Evolutionary conservation across 495 filamentous ascomycete genomes (phyloP).

Genomic region (Penicillium steckii): DNA sequence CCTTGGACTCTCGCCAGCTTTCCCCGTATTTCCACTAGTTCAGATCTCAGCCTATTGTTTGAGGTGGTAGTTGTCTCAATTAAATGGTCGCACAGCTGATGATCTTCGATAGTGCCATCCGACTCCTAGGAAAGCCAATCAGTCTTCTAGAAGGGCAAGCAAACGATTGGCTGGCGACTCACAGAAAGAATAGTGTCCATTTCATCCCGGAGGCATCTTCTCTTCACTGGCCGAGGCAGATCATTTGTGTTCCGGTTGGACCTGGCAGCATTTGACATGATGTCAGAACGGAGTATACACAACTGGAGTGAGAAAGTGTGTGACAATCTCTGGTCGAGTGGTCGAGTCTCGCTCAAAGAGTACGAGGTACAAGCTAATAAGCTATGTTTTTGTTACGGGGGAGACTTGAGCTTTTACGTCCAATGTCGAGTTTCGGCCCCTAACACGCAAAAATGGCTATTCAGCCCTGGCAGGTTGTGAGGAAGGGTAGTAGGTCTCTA

Average conservation of each 20-base stretch:
- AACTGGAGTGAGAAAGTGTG: neutral
- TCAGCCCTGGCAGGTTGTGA: neutral
- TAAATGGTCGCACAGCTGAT: conserved; percentile 1
- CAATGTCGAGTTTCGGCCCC: neutral
- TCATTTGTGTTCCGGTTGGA: neutral
- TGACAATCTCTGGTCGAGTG: neutral
- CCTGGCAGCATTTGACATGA: neutral
- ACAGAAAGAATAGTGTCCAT: neutral
- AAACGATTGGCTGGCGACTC: neutral
- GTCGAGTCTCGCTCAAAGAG: neutral
- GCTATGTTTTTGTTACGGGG: neutral
- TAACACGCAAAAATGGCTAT: neutral
- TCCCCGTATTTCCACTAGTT: neutral
- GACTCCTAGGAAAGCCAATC: neutral
- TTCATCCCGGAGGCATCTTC: neutral
- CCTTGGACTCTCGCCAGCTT: neutral
- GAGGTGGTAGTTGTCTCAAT: neutral
- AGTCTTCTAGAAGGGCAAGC: neutral
- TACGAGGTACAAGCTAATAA: neutral
- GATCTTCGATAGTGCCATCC: neutral
- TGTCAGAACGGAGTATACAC: neutral
- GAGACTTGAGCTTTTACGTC: neutral
- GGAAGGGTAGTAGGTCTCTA: no score
- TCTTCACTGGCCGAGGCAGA: neutral
- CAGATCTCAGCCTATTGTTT: neutral